Conservation (phyloP, 2,329 filamentous ascomycete species). For the Dendrostoma leiphaemia region DNA sequence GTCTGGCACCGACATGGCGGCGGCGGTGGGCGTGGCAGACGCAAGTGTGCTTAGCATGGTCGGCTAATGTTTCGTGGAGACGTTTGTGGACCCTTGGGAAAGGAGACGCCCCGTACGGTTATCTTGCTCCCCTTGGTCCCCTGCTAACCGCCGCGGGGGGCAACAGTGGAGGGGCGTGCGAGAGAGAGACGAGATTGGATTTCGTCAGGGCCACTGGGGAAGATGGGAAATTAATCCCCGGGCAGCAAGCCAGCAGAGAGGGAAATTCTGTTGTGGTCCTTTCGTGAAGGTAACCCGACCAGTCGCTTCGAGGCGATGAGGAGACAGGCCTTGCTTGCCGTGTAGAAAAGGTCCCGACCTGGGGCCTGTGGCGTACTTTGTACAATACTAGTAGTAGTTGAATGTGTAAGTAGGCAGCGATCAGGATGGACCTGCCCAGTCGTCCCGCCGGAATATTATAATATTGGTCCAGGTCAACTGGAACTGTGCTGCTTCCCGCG, state of each 20-base stretch:
- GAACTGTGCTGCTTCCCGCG: too few relatives aligned
- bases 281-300: constrained; percentile 5
- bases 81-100: constrained; percentile 20
- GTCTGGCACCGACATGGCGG: constrained; percentile 21
- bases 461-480: too few relatives aligned
- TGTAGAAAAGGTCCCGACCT: too few relatives aligned
- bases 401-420: too few relatives aligned
- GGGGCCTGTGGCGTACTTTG: too few relatives aligned
- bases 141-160: constrained; percentile 4
- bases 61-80: constrained; percentile 34
- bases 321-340: too few relatives aligned
- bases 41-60: constrained; percentile 35
- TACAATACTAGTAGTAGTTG: too few relatives aligned
- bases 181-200: constrained; percentile 16
- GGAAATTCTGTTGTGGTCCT: background rate
- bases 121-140: constrained; percentile 13
- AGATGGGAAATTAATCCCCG: constrained; percentile 1
- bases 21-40: constrained; percentile 24
- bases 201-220: constrained; percentile 14
- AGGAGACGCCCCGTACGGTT: constrained; percentile 21
- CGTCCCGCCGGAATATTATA: too few relatives aligned
- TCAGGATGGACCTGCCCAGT: too few relatives aligned
- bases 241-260: background rate
- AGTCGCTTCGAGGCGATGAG: constrained; percentile 1
- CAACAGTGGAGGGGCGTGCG: background rate